Base-by-base conservation (phyloP, 202 grass and related monocot genomes). In the Saccharum hybrid region DNA sequence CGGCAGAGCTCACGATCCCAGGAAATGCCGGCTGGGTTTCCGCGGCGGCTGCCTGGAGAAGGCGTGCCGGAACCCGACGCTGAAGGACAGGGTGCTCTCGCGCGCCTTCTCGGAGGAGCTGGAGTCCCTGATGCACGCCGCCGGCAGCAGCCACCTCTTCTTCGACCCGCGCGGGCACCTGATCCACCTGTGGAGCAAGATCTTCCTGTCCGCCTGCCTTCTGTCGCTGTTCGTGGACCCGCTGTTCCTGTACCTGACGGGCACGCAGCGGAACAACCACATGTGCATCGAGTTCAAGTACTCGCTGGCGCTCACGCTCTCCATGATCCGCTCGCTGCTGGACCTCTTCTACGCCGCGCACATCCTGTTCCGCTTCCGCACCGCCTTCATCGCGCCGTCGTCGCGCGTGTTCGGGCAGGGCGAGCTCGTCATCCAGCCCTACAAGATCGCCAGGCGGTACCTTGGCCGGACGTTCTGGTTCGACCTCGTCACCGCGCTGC, bases 21-120 rank as follows among this genome's bases (percentile, higher is more conserved):
- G 77, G 79, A 85, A 68, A 86, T 86, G 83, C 15, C 67, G 80
- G 15, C 69, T 52, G 42, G 61, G 81, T 23, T 79, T 87, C 68
- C 86, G 68, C 7, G 90, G 38, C 63, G 51, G 77, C 6, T 86
- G 66, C 57, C 82, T 76, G 33, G 83, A 89, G 69, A 94, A 60
- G 22, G 51, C 86, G 18, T 74, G n/a, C 89, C 81, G 83, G 77
- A 28, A 33, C 36, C 79, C 37, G 37, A 86, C 49, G 19, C 19
- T 89, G 7, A 87, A 73, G 33, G 69, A 90, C 61, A 76, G 77
- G 21, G 77, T 91, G 42, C 86, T 98, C 1, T 92, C 91, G 19
- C 91, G 93, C 37, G 88, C 89, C 38, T 96, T 96, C 78, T 96
- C 93, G 13, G 93, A 98, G 86, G 96, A 98, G 46, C 89, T 96